phyloP scores from a whole-genome alignment of 257 asterid genomes.

The Nicotiana obtusifolia region DNA sequence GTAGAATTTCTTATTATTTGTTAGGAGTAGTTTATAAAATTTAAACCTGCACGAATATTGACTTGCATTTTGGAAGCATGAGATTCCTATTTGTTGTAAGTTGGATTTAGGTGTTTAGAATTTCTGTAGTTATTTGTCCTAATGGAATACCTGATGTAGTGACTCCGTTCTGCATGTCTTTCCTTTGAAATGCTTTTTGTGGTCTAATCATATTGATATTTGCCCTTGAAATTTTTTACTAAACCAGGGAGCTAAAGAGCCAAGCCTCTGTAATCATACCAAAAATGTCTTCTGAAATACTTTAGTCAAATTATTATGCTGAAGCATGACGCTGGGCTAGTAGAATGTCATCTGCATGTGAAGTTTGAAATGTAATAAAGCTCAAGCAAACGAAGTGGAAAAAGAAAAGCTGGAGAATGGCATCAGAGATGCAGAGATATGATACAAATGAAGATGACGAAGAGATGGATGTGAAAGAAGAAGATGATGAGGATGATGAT shows the following conservation, averaged over 20 bases:
- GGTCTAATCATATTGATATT: neutral
- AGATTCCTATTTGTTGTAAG: neutral
- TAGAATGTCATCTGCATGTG: slow-evolving; percentile 14
- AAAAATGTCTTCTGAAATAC: neutral
- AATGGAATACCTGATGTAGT: neutral
- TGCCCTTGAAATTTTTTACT: neutral
- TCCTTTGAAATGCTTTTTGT: neutral
- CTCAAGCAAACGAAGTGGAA: slow-evolving; percentile 16
- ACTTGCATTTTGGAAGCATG: neutral
- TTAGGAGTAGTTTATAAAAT: neutral
- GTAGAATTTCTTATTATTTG: neutral
- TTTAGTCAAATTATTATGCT: neutral
- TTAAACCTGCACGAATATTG: neutral
- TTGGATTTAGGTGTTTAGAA: neutral
- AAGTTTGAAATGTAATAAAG: slow-evolving; percentile 12
- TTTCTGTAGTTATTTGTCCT: neutral
- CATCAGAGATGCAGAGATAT: slow-evolving; percentile 69
- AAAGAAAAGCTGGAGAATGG: slow-evolving; percentile 33
- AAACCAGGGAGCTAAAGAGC: slow-evolving; percentile 1
- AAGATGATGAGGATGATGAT: slow-evolving; percentile 73
- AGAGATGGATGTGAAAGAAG: slow-evolving; percentile 92
- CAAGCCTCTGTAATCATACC: neutral
- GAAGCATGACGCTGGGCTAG: slow-evolving; percentile 13
- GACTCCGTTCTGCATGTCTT: neutral
- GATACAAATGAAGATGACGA: slow-evolving; percentile 82